These are phyloP conservation scores for Aureobasidium sp. DNA, from an alignment of 2,329 filamentous ascomycete species.

Conservation along the genomic window DNA sequence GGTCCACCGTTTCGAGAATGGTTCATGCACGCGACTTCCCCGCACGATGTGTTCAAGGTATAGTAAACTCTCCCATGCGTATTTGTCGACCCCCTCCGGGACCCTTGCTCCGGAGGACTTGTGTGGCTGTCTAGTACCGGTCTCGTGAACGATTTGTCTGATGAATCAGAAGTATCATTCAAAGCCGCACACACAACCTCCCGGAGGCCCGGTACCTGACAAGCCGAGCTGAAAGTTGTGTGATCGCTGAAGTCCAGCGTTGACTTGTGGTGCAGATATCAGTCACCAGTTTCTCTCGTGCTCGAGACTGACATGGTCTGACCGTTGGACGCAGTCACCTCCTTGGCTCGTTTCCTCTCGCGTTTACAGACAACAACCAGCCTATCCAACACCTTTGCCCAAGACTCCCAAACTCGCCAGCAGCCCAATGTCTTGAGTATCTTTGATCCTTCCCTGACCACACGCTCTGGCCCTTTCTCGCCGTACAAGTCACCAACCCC, in stretches of 20 bases:
- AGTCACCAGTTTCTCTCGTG: not conserved
- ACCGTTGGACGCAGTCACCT: not conserved
- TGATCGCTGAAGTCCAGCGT: too few relatives aligned
- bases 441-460: conserved; percentile 33
- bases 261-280: not conserved
- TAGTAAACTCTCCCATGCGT: not conserved
- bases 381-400: not conserved
- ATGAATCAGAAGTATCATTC: not conserved
- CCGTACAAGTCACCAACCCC: conserved; percentile 46
- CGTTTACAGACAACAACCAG: not conserved
- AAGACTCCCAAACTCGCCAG: conserved; percentile 16
- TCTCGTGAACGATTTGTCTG: not conserved
- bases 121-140: not conserved
- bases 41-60: not conserved
- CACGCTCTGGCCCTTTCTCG: conserved; percentile 28
- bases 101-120: not conserved
- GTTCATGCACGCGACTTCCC: not conserved
- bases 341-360: not conserved
- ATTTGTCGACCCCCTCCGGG: not conserved
- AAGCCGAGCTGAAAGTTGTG: not conserved
- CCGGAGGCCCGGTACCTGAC: not conserved
- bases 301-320: not conserved
- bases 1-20: not conserved
- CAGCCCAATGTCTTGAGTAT: conserved; percentile 23
- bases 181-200: not conserved